Percentiles rank a stretch among this genome's conserved stretches.
Evolutionary conservation across 2,329 filamentous ascomycete species (phyloP).

Genomic region (Cladophialophora carrionii): DNA sequence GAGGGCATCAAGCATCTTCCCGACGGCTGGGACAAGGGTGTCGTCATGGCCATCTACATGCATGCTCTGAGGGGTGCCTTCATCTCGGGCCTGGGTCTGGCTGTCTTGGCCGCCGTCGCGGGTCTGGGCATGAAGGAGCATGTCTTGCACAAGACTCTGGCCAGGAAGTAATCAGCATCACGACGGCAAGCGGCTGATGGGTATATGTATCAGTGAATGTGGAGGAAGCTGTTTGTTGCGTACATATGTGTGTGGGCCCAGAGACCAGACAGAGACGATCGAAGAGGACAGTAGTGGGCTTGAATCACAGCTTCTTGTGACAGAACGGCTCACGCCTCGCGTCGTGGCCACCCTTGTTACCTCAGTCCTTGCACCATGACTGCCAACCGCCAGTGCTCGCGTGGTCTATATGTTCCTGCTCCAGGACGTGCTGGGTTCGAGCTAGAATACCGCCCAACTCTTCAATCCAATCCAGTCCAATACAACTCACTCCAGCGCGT

Average conservation of each 20-base stretch:
- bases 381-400: neutral
- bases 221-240: neutral
- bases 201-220: neutral
- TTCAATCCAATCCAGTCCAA: neutral
- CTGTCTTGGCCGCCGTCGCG: conserved; percentile 61
- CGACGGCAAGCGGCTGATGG: neutral
- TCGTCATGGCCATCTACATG: conserved; percentile 74
- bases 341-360: neutral
- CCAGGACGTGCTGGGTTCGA: neutral
- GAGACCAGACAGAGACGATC: neutral
- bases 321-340: neutral
- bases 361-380: neutral
- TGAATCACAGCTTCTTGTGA: neutral
- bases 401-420: neutral
- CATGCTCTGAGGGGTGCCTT: conserved; percentile 77
- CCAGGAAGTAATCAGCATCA: conserved; percentile 45
- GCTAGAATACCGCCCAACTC: neutral
- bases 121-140: conserved; percentile 77
- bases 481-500: neutral
- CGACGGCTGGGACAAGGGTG: conserved; percentile 66
- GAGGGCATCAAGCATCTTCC: conserved; percentile 72
- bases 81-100: conserved; percentile 67
- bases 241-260: neutral
- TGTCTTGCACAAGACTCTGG: conserved; percentile 71
- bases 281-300: neutral